Conservation (phyloP, 495 filamentous ascomycete species). For the Podospora pseudopauciseta region DNA sequence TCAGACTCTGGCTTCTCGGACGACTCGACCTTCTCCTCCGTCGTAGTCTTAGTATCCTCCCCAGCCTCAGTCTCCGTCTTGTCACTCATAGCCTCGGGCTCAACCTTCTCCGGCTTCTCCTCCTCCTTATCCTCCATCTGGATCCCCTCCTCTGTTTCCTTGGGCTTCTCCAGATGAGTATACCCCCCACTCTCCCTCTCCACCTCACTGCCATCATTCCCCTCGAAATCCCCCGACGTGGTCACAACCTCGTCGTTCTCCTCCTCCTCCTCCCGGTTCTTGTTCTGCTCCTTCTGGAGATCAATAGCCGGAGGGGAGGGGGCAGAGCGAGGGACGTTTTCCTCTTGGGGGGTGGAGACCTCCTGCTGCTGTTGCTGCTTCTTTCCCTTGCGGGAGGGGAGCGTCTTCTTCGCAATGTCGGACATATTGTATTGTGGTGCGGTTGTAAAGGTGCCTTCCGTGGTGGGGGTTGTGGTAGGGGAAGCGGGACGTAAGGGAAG, state of each 20-base stretch:
- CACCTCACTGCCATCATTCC: not conserved
- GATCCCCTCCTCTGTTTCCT: conserved; percentile 19
- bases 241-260: not conserved
- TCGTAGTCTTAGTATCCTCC: conserved; percentile 8
- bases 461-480: conserved; percentile 11
- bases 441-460: not conserved
- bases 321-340: conserved; percentile 13
- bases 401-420: conserved; percentile 30
- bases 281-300: not conserved
- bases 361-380: not conserved
- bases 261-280: not conserved
- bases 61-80: conserved; percentile 8
- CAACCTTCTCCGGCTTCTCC: conserved; percentile 31
- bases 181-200: conserved; percentile 20
- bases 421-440: conserved; percentile 23
- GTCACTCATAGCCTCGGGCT: conserved; percentile 22
- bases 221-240: not conserved
- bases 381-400: conserved; percentile 3
- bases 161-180: conserved; percentile 18
- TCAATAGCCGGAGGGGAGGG: conserved; percentile 17
- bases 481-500: not conserved
- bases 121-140: conserved; percentile 18
- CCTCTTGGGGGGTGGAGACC: conserved; percentile 16
- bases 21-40: conserved; percentile 16
- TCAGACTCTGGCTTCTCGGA: not conserved